Evolutionary conservation across 2,329 filamentous ascomycete genomes (phyloP).

Genomic region (Zymoseptoria crescenta): DNA sequence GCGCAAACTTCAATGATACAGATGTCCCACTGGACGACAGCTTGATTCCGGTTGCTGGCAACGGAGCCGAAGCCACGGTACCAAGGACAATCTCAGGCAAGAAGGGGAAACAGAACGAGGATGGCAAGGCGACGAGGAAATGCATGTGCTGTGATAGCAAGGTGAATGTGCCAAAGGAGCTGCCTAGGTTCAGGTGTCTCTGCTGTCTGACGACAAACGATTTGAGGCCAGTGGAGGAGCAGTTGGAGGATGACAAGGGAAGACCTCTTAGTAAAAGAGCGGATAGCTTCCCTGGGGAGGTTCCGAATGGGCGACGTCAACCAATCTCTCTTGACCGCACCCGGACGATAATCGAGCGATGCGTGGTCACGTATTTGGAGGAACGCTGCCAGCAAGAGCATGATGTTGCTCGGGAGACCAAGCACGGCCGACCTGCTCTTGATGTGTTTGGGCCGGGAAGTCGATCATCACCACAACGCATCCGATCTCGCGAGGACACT

Average conservation of each 20-base stretch:
- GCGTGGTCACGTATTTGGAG: slow-evolving; percentile 44
- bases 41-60: slow-evolving; percentile 32
- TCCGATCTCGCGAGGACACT: slow-evolving; percentile 1
- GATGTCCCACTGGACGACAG: slow-evolving; percentile 38
- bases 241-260: slow-evolving; percentile 15
- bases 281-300: slow-evolving; percentile 12
- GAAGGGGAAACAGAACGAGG: slow-evolving; percentile 30
- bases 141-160: slow-evolving; percentile 82
- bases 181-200: slow-evolving; percentile 71
- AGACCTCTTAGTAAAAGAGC: slow-evolving; percentile 10
- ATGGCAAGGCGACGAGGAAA: slow-evolving; percentile 57
- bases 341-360: slow-evolving; percentile 49
- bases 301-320: slow-evolving; percentile 13
- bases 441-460: slow-evolving; percentile 9
- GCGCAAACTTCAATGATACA: slow-evolving; percentile 36
- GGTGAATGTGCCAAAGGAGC: slow-evolving; percentile 67
- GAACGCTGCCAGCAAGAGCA: slow-evolving; percentile 19
- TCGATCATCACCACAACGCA: slow-evolving; percentile 2
- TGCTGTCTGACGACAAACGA: slow-evolving; percentile 83
- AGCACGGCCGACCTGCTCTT: slow-evolving; percentile 4
- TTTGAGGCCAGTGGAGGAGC: slow-evolving; percentile 36
- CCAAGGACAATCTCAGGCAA: slow-evolving; percentile 24
- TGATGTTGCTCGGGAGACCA: background rate
- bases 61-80: slow-evolving; percentile 26
- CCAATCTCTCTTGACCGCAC: slow-evolving; percentile 56